Conservation (phyloP, 805 yeast genomes). For the Groenewaldozyma tartarivorans region DNA sequence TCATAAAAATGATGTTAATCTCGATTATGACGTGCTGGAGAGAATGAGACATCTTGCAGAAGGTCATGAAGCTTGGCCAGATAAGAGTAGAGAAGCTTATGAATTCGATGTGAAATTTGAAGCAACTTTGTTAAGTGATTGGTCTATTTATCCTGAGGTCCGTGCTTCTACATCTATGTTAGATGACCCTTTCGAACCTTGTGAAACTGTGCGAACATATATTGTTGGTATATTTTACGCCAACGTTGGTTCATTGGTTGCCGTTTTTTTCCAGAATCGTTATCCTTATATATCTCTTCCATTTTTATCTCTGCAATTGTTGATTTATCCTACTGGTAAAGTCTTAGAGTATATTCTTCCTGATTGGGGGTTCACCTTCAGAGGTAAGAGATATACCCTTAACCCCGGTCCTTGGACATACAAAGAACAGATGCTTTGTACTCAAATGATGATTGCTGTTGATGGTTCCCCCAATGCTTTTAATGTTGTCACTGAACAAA, state of each 20-base stretch:
- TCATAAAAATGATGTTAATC: conserved; percentile 39
- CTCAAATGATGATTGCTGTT: conserved; percentile 30
- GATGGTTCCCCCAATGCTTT: conserved; percentile 16
- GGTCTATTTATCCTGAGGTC: conserved; percentile 53
- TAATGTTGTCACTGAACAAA: conserved; percentile 16
- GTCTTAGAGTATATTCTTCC: conserved; percentile 37
- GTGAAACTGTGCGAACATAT: conserved; percentile 46
- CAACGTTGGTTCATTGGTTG: conserved; percentile 47
- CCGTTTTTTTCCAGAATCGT: conserved; percentile 49
- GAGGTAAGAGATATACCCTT: conserved; percentile 34
- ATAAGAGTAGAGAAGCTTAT: conserved; percentile 21
- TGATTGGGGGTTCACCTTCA: conserved; percentile 33
- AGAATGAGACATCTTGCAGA: conserved; percentile 25
- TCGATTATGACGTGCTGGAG: conserved; percentile 30
- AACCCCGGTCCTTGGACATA: conserved; percentile 54
- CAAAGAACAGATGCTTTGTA: conserved; percentile 58
- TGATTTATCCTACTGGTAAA: conserved; percentile 53
- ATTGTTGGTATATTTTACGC: conserved; percentile 45
- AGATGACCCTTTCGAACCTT: conserved; percentile 39
- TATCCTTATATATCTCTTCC: conserved; percentile 44
- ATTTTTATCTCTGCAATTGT: conserved; percentile 46
- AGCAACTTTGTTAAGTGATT: conserved; percentile 30
- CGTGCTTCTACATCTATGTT: conserved; percentile 41
- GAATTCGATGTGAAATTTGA: conserved; percentile 29
- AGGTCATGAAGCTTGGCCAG: conserved; percentile 18